Conservation (phyloP, 495 filamentous ascomycete genomes). For the Aspergillus steynii region DNA sequence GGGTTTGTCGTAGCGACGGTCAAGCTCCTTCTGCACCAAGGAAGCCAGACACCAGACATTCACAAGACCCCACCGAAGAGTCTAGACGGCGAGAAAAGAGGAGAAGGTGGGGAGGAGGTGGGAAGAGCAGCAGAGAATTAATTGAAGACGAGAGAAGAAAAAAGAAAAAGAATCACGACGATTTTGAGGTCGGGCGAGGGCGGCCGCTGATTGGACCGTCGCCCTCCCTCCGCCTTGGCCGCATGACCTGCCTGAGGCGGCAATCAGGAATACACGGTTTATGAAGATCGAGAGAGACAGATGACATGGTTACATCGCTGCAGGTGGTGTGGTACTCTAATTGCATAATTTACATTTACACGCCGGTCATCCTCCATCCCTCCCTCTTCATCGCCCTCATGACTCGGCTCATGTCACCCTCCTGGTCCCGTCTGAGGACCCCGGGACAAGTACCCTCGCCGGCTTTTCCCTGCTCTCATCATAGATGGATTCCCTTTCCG, state of each 20-base stretch:
- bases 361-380: too few relatives aligned
- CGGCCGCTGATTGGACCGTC: constrained; percentile 17
- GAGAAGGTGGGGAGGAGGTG: constrained; percentile 14
- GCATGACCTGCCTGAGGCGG: not conserved
- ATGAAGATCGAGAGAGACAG: too few relatives aligned
- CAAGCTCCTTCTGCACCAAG: constrained; percentile 32
- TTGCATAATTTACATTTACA: too few relatives aligned
- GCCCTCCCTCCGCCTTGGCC: constrained; percentile 5
- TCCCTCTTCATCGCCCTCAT: too few relatives aligned
- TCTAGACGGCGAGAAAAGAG: constrained; percentile 11
- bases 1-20: constrained; percentile 22
- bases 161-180: not conserved
- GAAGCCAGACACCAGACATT: constrained; percentile 33
- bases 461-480: not conserved
- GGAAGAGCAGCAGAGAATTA: constrained; percentile 10
- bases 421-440: too few relatives aligned
- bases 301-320: too few relatives aligned
- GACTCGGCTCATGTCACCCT: too few relatives aligned
- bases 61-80: constrained; percentile 19
- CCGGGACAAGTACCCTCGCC: too few relatives aligned
- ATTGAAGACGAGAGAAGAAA: constrained; percentile 13
- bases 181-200: not conserved
- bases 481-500: not conserved
- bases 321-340: too few relatives aligned
- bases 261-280: too few relatives aligned